Percentiles rank a stretch among this genome's conserved stretches.
Evolutionary conservation across 768 basidiomycete species (phyloP).

Genomic region (Lactifluus rugatus): DNA sequence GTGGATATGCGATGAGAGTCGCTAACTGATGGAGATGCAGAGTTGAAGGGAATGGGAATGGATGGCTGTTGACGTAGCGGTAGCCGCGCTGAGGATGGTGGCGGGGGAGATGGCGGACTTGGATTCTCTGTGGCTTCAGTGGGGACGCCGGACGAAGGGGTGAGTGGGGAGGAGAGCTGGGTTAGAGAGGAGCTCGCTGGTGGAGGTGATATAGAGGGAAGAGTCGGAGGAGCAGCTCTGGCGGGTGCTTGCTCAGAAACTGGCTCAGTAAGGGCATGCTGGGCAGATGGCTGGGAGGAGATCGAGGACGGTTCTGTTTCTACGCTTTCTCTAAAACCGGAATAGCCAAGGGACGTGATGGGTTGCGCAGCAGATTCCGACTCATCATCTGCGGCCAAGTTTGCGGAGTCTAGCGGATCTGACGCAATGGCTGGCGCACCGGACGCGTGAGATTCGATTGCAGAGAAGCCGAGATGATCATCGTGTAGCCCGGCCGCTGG

Average conservation of each 20-base stretch:
- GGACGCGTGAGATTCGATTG: neutral
- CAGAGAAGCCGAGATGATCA: neutral
- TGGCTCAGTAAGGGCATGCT: conserved; percentile 18
- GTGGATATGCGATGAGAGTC: conserved; percentile 20
- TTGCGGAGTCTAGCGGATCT: conserved; percentile 37
- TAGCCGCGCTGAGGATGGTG: conserved; percentile 16
- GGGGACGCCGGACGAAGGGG: conserved; percentile 7
- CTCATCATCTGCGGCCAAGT: conserved; percentile 21
- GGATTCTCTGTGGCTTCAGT: conserved; percentile 6
- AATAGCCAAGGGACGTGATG: conserved; percentile 23
- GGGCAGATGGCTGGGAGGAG: conserved; percentile 21
- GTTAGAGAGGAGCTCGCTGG: neutral
- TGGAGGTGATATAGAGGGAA: conserved; percentile 8
- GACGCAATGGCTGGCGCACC: neutral
- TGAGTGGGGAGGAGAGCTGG: conserved; percentile 1
- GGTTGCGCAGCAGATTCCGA: conserved; percentile 15
- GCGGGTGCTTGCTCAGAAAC: neutral
- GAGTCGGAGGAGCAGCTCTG: conserved; percentile 22
- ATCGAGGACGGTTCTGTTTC: conserved; percentile 1
- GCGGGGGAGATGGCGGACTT: conserved; percentile 11
- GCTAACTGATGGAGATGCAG: neutral
- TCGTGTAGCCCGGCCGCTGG: neutral
- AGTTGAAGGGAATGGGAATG: neutral
- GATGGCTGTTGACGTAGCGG: conserved; percentile 18
- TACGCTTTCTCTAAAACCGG: conserved; percentile 49